phyloP scores from a whole-genome alignment of 495 filamentous ascomycete genomes.

The Evernia prunastri region DNA sequence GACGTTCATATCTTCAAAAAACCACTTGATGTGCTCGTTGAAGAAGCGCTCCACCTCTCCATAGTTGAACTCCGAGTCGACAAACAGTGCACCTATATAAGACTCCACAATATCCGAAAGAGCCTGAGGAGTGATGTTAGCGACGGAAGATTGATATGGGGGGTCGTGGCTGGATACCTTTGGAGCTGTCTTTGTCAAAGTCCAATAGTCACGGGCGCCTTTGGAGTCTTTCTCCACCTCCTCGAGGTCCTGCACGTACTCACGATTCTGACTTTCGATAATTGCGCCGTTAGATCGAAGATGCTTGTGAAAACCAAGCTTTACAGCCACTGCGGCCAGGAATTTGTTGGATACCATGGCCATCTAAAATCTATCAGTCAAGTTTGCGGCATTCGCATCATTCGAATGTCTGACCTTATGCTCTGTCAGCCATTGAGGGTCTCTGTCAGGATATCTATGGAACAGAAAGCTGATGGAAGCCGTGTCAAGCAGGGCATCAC shows the following conservation, averaged over 20 bases:
- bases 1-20: slow-evolving; percentile 79
- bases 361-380: slow-evolving; percentile 49
- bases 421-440: slow-evolving; percentile 97
- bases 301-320: slow-evolving; percentile 68
- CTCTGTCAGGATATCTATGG: slow-evolving; percentile 63
- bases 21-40: slow-evolving; percentile 59
- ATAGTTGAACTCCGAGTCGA: slow-evolving; percentile 83
- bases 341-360: slow-evolving; percentile 99
- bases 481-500: slow-evolving; percentile 87
- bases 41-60: slow-evolving; percentile 70
- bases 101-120: slow-evolving; percentile 86
- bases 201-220: slow-evolving; percentile 75
- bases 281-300: slow-evolving; percentile 54
- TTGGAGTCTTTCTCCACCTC: slow-evolving; percentile 46
- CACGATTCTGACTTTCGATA: slow-evolving; percentile 56
- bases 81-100: slow-evolving; percentile 83
- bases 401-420: slow-evolving; percentile 57
- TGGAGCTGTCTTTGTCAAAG: slow-evolving; percentile 59
- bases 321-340: slow-evolving; percentile 71
- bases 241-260: slow-evolving; percentile 63
- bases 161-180: slow-evolving; percentile 41
- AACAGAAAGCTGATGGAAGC: slow-evolving; percentile 77
- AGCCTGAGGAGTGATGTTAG: slow-evolving; percentile 40
- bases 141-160: neutral
- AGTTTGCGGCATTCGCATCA: neutral